Conservation (phyloP, 176 grass and related monocot species). For the Alloteropsis semialata region DNA sequence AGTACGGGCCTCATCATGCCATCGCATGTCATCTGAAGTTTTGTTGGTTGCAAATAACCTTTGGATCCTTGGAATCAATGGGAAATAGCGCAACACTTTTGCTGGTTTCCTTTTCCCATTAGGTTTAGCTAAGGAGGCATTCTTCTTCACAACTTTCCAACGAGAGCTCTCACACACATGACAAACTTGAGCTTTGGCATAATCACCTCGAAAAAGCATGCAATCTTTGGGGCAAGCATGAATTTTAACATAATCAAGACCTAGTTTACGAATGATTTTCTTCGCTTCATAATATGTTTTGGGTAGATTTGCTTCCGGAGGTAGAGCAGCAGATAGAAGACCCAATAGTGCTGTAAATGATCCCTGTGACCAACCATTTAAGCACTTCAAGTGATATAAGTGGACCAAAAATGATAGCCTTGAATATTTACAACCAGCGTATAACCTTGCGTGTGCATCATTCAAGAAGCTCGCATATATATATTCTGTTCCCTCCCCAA, state of each 20-base stretch:
- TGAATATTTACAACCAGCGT: neutral
- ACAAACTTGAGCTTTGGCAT: neutral
- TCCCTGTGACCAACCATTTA: neutral
- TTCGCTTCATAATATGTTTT: slow-evolving; percentile 20
- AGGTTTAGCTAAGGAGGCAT: neutral
- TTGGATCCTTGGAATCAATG: slow-evolving; percentile 12
- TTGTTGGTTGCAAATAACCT: slow-evolving; percentile 8
- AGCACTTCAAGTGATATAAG: slow-evolving; percentile 12
- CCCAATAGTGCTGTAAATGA: neutral
- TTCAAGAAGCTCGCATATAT: neutral
- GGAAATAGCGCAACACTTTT: slow-evolving; percentile 40
- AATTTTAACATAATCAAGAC: slow-evolving; percentile 14
- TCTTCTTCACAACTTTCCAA: neutral
- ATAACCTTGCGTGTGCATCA: neutral
- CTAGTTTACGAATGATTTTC: slow-evolving; percentile 11
- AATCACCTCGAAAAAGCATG: neutral
- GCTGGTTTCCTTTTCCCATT: neutral
- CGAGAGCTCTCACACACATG: neutral
- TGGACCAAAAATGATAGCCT: slow-evolving; percentile 12
- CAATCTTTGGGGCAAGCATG: slow-evolving; percentile 35
- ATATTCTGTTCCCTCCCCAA: neutral
- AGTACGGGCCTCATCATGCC: slow-evolving; percentile 1
- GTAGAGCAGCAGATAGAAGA: neutral
- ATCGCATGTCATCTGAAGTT: neutral
- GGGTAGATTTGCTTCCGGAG: neutral